These are phyloP conservation scores for Candida frijolesensis DNA, from an alignment of 1,139 yeast species.

Conservation along the genomic window DNA sequence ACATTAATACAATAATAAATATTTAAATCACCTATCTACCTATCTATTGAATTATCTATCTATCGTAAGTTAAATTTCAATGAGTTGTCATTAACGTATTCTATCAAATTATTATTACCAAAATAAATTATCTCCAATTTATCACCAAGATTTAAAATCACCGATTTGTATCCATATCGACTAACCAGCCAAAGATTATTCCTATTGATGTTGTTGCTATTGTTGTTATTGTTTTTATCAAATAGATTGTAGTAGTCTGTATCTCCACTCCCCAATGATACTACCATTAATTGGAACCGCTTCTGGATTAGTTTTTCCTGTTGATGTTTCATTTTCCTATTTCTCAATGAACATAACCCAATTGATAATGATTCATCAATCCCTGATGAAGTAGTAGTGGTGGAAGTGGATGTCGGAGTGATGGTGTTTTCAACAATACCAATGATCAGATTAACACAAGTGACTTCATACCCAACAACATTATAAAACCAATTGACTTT, in stretches of 20 bases:
- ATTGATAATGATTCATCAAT: slow-evolving; percentile 8
- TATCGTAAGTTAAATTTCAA: slow-evolving; percentile 3
- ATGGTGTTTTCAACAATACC: slow-evolving; percentile 52
- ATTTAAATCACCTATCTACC: neutral
- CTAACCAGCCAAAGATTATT: neutral
- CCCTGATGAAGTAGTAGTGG: neutral
- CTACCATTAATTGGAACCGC: slow-evolving; percentile 43
- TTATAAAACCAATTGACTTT: slow-evolving; percentile 66
- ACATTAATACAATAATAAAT: too few species aligned
- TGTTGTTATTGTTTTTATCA: neutral
- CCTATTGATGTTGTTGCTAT: neutral
- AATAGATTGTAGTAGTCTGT: neutral
- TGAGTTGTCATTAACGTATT: slow-evolving; percentile 15
- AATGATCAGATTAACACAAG: slow-evolving; percentile 74
- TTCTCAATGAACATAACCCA: slow-evolving; percentile 26
- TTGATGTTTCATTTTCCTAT: slow-evolving; percentile 5
- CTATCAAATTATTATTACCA: slow-evolving; percentile 58
- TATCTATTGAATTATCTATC: too few species aligned
- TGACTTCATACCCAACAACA: slow-evolving; percentile 76
- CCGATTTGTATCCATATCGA: slow-evolving; percentile 76
- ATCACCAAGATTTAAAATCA: slow-evolving; percentile 74
- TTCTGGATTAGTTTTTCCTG: neutral
- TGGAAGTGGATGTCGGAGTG: neutral
- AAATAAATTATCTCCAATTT: slow-evolving; percentile 69
- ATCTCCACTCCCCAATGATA: slow-evolving; percentile 25